Evolutionary conservation across 2,329 filamentous ascomycete genomes (phyloP).

Genomic region (Peltaster fructicola): DNA sequence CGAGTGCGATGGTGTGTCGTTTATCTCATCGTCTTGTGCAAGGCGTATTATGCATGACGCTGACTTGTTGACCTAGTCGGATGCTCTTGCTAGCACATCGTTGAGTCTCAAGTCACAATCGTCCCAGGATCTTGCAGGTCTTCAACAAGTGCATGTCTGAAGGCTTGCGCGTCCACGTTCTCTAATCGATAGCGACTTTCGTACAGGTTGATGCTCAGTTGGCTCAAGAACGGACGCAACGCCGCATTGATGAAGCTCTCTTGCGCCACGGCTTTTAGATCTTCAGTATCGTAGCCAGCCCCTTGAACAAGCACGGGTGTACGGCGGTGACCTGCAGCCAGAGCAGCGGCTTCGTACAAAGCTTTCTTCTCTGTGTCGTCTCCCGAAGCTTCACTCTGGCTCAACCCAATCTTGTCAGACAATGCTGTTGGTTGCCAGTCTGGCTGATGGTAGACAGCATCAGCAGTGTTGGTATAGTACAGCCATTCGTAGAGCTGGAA

Average conservation of each 20-base stretch:
- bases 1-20: too few species aligned
- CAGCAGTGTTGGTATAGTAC: slow-evolving; percentile 91
- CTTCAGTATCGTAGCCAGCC: slow-evolving; percentile 29
- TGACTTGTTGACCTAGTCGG: too few species aligned
- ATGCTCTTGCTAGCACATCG: too few species aligned
- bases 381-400: slow-evolving; percentile 1
- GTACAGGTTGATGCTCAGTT: slow-evolving; percentile 83
- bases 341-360: too few species aligned
- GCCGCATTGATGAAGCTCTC: slow-evolving; percentile 56
- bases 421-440: slow-evolving; percentile 55
- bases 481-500: slow-evolving; percentile 98
- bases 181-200: slow-evolving; percentile 84
- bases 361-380: too few species aligned
- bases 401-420: slow-evolving; percentile 69
- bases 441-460: slow-evolving; percentile 72
- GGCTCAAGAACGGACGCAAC: slow-evolving; percentile 72
- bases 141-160: slow-evolving; percentile 20
- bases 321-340: not conserved
- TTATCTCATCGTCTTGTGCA: too few species aligned
- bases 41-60: too few species aligned
- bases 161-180: slow-evolving; percentile 45
- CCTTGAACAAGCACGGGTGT: slow-evolving; percentile 1
- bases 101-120: too few species aligned
- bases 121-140: slow-evolving; percentile 31
- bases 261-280: slow-evolving; percentile 35